Conservation (phyloP, 2,329 filamentous ascomycete species). For the Exophiala sideris region DNA sequence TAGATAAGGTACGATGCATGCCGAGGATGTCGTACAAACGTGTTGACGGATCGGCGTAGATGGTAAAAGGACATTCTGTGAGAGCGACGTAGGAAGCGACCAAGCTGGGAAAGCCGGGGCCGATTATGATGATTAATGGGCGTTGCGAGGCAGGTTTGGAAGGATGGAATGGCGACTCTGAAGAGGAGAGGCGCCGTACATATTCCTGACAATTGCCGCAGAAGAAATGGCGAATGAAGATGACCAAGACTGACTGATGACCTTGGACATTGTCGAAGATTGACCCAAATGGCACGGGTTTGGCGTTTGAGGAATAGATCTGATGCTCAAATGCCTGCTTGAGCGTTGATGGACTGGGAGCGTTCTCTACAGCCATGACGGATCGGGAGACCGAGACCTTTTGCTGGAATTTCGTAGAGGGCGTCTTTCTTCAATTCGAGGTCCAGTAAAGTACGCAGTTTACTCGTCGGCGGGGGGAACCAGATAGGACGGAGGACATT, state of each 20-base stretch:
- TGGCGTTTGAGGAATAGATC: slow-evolving; percentile 22
- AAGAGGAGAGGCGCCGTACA: slow-evolving; percentile 56
- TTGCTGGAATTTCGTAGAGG: too few relatives aligned
- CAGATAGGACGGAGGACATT: too few relatives aligned
- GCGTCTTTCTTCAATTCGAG: too few relatives aligned
- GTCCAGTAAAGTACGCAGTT: too few relatives aligned
- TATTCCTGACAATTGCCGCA: slow-evolving; percentile 81
- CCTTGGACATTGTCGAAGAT: slow-evolving; percentile 18
- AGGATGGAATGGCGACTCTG: slow-evolving; percentile 18
- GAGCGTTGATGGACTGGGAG: slow-evolving; percentile 6
- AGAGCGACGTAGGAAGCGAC: slow-evolving; percentile 64
- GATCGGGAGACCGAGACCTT: neutral
- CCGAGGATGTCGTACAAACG: slow-evolving; percentile 65
- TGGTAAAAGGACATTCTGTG: slow-evolving; percentile 66
- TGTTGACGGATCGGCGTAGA: slow-evolving; percentile 71
- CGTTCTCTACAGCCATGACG: slow-evolving; percentile 12
- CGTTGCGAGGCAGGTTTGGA: slow-evolving; percentile 32
- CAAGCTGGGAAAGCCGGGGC: slow-evolving; percentile 66
- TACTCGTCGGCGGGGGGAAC: too few relatives aligned
- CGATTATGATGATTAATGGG: slow-evolving; percentile 62
- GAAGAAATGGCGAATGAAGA: slow-evolving; percentile 78
- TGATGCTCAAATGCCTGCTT: slow-evolving; percentile 20
- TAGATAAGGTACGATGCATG: slow-evolving; percentile 62
- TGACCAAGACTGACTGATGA: slow-evolving; percentile 58
- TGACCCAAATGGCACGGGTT: slow-evolving; percentile 15